phyloP scores from a whole-genome alignment of 306 rosid species.

The Rosa lucieae region DNA sequence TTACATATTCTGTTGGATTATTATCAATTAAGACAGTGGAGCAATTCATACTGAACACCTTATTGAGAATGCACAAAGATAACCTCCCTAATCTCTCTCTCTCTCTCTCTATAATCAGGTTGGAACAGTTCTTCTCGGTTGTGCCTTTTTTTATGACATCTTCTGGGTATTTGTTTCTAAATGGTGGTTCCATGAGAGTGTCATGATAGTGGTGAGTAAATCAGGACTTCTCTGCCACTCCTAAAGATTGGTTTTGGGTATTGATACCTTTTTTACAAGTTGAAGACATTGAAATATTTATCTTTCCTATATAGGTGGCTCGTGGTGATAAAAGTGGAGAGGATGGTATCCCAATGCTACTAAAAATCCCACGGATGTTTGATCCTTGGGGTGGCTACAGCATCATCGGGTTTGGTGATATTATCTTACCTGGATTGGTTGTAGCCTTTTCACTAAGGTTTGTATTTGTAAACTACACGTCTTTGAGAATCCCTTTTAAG shows the following conservation, averaged over 20 bases:
- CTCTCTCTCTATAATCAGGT: constrained; percentile 53
- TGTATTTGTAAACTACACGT: constrained; percentile 23
- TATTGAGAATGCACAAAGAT: constrained; percentile 2
- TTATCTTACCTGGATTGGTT: constrained; percentile 89
- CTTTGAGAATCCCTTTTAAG: constrained; percentile 1
- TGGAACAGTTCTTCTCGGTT: constrained; percentile 95
- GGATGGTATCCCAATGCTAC: constrained; percentile 98
- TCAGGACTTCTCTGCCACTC: neutral
- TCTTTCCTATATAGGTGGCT: constrained; percentile 69
- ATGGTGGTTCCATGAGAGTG: constrained; percentile 97
- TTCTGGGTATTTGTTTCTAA: constrained; percentile 97
- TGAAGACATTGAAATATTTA: neutral
- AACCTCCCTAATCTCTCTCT: neutral
- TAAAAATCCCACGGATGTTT: constrained; percentile 92
- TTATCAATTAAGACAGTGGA: neutral
- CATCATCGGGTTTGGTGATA: constrained; percentile 96
- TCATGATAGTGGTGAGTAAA: constrained; percentile 97
- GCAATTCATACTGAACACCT: constrained; percentile 11
- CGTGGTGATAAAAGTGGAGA: constrained; percentile 97
- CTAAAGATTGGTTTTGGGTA: constrained; percentile 2
- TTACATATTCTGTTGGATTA: too few relatives aligned
- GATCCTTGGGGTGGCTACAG: constrained; percentile 99
- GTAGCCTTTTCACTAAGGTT: constrained; percentile 96
- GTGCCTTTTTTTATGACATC: constrained; percentile 93
- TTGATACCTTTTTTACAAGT: neutral